Evolutionary conservation across 2,329 filamentous ascomycete genomes (phyloP), one percentile per base, ranked within the genome.

Genomic region (Pseudogymnoascus sp.): DNA sequence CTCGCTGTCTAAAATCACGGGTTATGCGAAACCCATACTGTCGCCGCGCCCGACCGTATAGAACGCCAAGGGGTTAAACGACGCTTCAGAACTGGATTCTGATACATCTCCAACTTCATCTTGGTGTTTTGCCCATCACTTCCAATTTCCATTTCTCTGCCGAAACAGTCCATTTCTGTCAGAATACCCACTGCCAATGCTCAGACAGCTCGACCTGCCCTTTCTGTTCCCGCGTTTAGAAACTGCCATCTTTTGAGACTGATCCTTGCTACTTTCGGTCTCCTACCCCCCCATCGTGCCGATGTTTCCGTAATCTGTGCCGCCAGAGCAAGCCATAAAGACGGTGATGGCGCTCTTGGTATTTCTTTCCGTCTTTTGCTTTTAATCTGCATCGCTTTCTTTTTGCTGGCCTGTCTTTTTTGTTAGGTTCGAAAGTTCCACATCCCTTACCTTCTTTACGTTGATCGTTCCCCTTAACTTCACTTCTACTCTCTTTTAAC

Each of bases 301-400:
- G 59, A 40, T 60, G 33, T 60, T 60, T 37, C 59, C 59, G 59
- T 60, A 29, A 37, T 37, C 33, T 23, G 17, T 38, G 33, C 29
- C 35, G 31, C 37, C 33, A 40, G 37, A 60, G 19, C 59, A 56
- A 33, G n/a, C 50, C 50, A 56, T 56, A 56, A 56, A 56, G 50
- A 33, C 29, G 50, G 50, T 29, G 33, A 42, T 60, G 59, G 59
- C 59, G 59, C 59, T 60, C 59, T 60, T 60, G 59, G 59, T 60
- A 60, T 60, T 60, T 60, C 13, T 19, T 60, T 60, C 31, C 10
- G 33, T 60, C 59, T 60, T 60, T 56, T 33, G 23, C 6, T 26
- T 38, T 40, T 60, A 21, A 60, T 38, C 19, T 40, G 23, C 37
- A 38, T 42, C 37, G 59, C 59, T 42, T 38, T 60, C 33, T 60